Conservation (phyloP, 257 asterid species). For the Apocynum venetum region DNA sequence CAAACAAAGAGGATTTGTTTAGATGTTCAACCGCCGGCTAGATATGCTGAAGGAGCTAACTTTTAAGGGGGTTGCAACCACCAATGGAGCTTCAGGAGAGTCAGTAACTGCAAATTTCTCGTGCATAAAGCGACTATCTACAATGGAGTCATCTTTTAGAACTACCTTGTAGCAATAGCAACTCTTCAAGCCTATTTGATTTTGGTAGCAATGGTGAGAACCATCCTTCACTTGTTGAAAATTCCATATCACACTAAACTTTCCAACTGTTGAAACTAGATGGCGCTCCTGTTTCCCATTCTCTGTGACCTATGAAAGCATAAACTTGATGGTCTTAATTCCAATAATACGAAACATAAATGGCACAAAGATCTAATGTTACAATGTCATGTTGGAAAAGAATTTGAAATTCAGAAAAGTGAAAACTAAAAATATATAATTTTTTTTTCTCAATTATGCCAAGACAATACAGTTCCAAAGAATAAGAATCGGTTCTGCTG, state of each 20-base stretch:
- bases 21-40: conserved; percentile 49
- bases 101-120: conserved; percentile 74
- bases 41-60: conserved; percentile 98
- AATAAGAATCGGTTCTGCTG: not conserved
- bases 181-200: conserved; percentile 58
- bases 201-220: conserved; percentile 77
- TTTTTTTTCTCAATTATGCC: not conserved
- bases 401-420: not conserved
- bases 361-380: not conserved
- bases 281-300: conserved; percentile 93
- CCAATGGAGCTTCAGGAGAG: conserved; percentile 51
- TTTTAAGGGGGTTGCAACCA: conserved; percentile 67
- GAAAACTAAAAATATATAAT: not conserved
- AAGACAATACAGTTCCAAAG: not conserved
- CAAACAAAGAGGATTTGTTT: conserved; percentile 23
- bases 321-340: not conserved
- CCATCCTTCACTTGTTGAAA: conserved; percentile 94
- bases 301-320: conserved; percentile 67
- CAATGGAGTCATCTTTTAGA: conserved; percentile 41
- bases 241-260: conserved; percentile 97
- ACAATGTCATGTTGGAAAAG: not conserved
- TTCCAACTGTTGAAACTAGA: conserved; percentile 93
- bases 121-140: conserved; percentile 77
- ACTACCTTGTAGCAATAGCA: conserved; percentile 66
- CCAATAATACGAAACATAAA: not conserved